These are phyloP conservation scores for Neofusicoccum cordaticola DNA, from an alignment of 2,329 filamentous ascomycete genomes.

Conservation along the genomic window DNA sequence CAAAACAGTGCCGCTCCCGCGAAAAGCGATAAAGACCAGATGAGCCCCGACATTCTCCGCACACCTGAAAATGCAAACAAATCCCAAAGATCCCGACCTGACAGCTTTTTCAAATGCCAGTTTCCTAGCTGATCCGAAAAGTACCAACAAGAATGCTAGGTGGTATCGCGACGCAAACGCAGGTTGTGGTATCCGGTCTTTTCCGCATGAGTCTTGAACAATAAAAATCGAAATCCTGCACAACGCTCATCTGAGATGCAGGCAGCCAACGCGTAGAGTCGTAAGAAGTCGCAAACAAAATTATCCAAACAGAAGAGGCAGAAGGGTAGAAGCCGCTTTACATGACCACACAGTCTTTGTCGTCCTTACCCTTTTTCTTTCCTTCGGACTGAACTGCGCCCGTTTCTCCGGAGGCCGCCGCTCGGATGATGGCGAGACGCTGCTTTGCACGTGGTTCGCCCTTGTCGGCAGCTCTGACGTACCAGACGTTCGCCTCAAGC, in stretches of 20 bases:
- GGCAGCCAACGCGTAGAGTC: neutral
- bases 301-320: neutral
- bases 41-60: neutral
- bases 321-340: constrained; percentile 17
- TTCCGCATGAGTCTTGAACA: neutral
- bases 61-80: constrained; percentile 10
- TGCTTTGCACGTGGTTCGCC: constrained; percentile 89
- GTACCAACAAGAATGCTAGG: constrained; percentile 9
- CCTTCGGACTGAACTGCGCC: constrained; percentile 23
- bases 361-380: constrained; percentile 30
- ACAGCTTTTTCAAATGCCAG: neutral
- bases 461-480: constrained; percentile 89
- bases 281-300: neutral
- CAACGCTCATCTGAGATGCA: neutral
- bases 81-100: neutral
- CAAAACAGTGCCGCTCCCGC: neutral
- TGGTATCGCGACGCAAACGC: neutral
- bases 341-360: constrained; percentile 40
- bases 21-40: neutral
- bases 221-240: neutral
- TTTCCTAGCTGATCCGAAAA: neutral
- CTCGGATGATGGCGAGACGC: constrained; percentile 79
- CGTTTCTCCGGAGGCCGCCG: constrained; percentile 64
- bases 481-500: constrained; percentile 98
- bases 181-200: neutral